Base-by-base conservation (phyloP, 2,329 filamentous ascomycete species). In the Sarocladium oryzae region DNA sequence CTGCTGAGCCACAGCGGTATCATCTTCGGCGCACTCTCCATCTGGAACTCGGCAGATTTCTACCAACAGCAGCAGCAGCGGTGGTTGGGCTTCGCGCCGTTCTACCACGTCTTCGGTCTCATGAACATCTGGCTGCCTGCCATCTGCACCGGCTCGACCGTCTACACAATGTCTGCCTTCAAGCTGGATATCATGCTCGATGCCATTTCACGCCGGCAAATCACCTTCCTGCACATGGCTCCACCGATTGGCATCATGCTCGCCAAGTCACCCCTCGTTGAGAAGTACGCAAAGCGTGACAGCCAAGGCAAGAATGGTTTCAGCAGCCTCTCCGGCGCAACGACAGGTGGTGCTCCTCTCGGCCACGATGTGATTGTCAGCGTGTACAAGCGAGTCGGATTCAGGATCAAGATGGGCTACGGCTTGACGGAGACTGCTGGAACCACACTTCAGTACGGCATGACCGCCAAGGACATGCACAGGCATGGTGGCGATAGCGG, bases 401-500 rank as follows among this genome's bases (percentile, higher is more conserved):
- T 74, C 58, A 58, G 64, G 2, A 56, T 70, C 9, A 56, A 69
- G 61, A 79, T 88, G 61, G 86, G 85, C 1, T 89, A 85, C 75
- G 87, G 87, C 1, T 85, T 89, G 78, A 88, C 85, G 11, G 86
- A 89, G 65, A 75, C 73, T 2, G 88, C 85, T 13, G 87, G 83
- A 59, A 78, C 84, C 1, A 69, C 81, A 3, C 69, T 83, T 2
- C 80, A 80, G 49, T 82, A 76, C 62, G 75, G 85, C 50, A 70
- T 80, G 1, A 69, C 61, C 1, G 70, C 78, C 52, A 65, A 59
- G 5, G 74, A 72, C 11, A 68, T 72, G 50, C 51, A 72, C 66
- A 56, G 74, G 59, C 60, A 69, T 32, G 68, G 71, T 4, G 84
- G 88, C 8, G 85, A 85, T 50, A 80, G 82, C 57, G 70, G 86